phyloP scores from a whole-genome alignment of 176 grass and related monocot genomes.

The Zoysia pacifica region DNA sequence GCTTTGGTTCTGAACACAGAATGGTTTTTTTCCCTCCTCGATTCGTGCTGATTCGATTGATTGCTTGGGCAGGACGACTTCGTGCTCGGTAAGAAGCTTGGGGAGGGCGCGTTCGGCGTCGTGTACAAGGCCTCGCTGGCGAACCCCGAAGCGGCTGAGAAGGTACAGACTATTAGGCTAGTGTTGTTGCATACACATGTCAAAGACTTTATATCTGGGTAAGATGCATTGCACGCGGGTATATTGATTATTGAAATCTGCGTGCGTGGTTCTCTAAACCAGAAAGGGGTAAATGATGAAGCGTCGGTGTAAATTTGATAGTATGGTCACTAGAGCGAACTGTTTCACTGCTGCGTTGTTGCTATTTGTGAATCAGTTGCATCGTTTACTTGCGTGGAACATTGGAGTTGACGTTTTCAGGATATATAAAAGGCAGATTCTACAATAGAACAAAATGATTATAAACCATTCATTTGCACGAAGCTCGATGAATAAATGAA shows the following conservation, averaged over 20 bases:
- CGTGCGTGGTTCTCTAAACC: not conserved
- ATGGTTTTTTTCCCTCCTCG: not conserved
- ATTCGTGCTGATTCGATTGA: conserved; percentile 22
- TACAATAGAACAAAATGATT: too few species aligned
- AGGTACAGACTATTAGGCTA: conserved; percentile 47
- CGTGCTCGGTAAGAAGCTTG: conserved; percentile 87
- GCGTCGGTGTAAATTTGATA: not conserved
- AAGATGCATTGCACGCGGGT: not conserved
- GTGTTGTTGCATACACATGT: not conserved
- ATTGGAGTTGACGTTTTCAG: not conserved
- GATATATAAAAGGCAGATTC: not conserved
- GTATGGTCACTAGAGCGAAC: not conserved
- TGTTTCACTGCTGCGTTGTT: not conserved
- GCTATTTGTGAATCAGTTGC: not conserved
- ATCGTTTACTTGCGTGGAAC: not conserved
- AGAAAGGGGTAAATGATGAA: not conserved
- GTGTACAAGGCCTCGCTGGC: conserved; percentile 82
- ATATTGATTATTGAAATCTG: not conserved
- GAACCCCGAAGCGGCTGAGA: conserved; percentile 60
- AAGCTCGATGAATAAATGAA: too few species aligned
- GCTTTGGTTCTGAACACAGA: not conserved
- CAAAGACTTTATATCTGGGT: not conserved
- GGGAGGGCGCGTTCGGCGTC: conserved; percentile 90
- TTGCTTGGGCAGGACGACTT: conserved; percentile 65
- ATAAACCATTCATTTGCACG: too few species aligned